Conservation (phyloP, 345 rosid genomes). For the Cochlearia excelsa region DNA sequence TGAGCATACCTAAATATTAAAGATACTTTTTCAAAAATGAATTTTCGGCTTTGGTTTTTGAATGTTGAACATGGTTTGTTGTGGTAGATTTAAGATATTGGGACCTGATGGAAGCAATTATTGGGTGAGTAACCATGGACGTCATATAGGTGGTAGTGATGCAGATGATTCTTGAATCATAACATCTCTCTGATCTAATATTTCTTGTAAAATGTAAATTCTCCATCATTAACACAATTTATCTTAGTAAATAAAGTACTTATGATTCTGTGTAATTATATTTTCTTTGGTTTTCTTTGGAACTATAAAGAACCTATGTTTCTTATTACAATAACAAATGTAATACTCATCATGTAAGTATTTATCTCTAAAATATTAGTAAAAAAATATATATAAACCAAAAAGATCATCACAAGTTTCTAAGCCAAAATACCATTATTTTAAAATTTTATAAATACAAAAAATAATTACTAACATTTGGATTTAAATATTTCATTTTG, state of each 20-base stretch:
- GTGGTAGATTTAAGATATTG: slow-evolving; percentile 73
- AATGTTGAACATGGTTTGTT: background rate
- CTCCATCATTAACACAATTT: slow-evolving; percentile 17
- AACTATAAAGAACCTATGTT: background rate
- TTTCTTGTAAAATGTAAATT: slow-evolving; percentile 23
- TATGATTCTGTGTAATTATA: slow-evolving; percentile 16
- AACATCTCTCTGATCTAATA: slow-evolving; percentile 15
- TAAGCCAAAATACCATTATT: too few relatives aligned
- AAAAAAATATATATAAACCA: too few relatives aligned
- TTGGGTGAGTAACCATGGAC: slow-evolving; percentile 66
- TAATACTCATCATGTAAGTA: background rate
- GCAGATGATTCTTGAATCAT: slow-evolving; percentile 74
- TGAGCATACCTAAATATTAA: too few relatives aligned
- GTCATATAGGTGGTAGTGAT: slow-evolving; percentile 80
- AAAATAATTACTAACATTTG: too few relatives aligned
- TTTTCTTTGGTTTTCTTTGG: slow-evolving; percentile 8
- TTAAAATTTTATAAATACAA: too few relatives aligned
- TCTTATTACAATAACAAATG: slow-evolving; percentile 10
- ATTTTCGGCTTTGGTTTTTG: background rate
- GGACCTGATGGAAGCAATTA: slow-evolving; percentile 92
- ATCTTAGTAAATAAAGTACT: slow-evolving; percentile 22
- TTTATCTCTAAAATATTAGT: too few relatives aligned
- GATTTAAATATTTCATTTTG: too few relatives aligned
- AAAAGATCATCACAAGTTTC: too few relatives aligned
- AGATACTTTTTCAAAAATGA: background rate